A percentile compares a stretch with the other conserved stretches of the same genome.
Evolutionary conservation across 192 early-diverging fungal genomes (phyloP).

Genomic region (Umbelopsis isabellina): DNA sequence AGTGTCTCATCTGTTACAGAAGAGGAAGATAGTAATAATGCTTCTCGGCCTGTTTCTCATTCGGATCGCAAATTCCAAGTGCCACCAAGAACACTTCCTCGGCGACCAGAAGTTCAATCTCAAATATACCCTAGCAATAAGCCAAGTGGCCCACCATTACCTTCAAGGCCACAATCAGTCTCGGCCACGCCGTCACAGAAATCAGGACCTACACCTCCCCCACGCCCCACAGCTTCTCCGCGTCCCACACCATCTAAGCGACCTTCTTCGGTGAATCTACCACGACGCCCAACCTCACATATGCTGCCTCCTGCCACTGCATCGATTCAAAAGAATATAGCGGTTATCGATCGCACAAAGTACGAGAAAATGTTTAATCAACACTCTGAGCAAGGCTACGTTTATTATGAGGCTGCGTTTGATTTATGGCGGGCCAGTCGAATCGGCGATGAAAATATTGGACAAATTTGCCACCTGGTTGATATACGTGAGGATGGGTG

Average conservation of each 20-base stretch:
- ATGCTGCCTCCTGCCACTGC: not conserved
- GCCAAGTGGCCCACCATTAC: not conserved
- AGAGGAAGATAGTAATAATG: too few species aligned
- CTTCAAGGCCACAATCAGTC: slow-evolving; percentile 4
- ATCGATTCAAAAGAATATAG: not conserved
- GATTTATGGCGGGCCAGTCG: slow-evolving; percentile 2
- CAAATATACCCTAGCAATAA: slow-evolving; percentile 12
- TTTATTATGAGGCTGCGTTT: not conserved
- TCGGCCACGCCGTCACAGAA: too few species aligned
- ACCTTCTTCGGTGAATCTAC: not conserved
- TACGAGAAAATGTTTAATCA: not conserved
- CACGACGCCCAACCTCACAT: slow-evolving; percentile 5
- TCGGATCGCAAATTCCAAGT: not conserved
- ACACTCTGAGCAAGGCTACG: not conserved
- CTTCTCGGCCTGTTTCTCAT: too few species aligned
- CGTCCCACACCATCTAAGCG: not conserved
- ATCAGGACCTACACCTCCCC: not conserved
- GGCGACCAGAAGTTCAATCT: not conserved
- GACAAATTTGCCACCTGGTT: slow-evolving; percentile 18
- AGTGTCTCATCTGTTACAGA: too few species aligned
- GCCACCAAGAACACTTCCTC: not conserved
- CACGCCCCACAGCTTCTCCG: not conserved
- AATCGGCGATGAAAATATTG: not conserved
- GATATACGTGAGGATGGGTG: slow-evolving; percentile 45
- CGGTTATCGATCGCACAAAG: not conserved